Base-by-base conservation (phyloP, 2,329 filamentous ascomycete genomes). In the Pseudovirgaria hyperparasitica region DNA sequence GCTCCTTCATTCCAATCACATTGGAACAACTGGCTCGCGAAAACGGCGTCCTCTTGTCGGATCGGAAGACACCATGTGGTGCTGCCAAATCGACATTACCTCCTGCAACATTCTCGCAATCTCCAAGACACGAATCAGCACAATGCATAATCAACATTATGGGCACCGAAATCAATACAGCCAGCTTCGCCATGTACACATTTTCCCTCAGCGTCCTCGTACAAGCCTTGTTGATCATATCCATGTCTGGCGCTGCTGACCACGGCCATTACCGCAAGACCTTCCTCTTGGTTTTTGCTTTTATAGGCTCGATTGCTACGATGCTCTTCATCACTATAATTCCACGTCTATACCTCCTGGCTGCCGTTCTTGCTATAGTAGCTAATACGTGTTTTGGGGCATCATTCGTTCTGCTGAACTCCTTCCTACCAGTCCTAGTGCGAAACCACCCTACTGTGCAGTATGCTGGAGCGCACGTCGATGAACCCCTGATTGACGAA, bases 171-270 rank as follows among this genome's bases (percentile, higher is more conserved):
- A 77, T 98, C 58, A 96, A 96, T 55, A 94, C 87, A 1, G 86
- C 87, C 19, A 92, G 82, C 53, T 94, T 96, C 53, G 87, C 85
- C 50, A 92, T 96, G 84, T 96, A 96, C 57, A 94, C 85, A 2
- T 98, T 98, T 55, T 92, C 85, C 31, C 63, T 92, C 45, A 92
- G 82, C 49, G 90, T 98, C 2, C 55, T 94, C 12, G 54, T 94
- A 8, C 90, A 98, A 52, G 81, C 86, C 2, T 57, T 96, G 16
- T 60, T 96, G 16, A 92, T 98, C 22, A 84, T 98, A 37, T 92
- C 85, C 46, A 93, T 98, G 65, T 93, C 85, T 46, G 90, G 82
- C 29, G 86, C 87, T 6, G 90, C 90, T 31, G 90, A 98, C 52
- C 87, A 96, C 55, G 90, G 90, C 36, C 48, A 52, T 14, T 90